These are phyloP conservation scores for Phytophthora colocasiae DNA, from an alignment of 352 stramenopile species.

Conservation along the genomic window DNA sequence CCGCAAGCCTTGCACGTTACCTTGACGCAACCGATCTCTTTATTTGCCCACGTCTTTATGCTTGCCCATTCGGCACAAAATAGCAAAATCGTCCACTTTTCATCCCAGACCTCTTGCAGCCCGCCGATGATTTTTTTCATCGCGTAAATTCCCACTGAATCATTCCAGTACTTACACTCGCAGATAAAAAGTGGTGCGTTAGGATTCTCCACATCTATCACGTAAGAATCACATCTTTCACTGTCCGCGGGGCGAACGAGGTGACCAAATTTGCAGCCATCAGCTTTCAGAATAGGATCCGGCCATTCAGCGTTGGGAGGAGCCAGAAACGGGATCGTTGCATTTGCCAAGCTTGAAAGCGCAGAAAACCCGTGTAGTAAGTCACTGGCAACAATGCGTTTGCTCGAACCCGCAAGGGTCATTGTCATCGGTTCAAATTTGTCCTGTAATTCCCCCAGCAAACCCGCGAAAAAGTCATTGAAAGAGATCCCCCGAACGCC, in stretches of 20 bases:
- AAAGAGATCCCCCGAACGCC: slow-evolving; percentile 36
- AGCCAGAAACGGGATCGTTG: slow-evolving; percentile 3
- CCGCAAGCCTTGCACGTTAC: no score
- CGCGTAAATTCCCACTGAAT: no score
- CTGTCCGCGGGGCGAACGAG: neutral
- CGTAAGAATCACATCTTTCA: slow-evolving; percentile 2
- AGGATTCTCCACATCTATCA: neutral
- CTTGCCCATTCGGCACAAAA: no score
- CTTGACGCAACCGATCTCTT: no score
- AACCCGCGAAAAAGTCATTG: slow-evolving; percentile 26
- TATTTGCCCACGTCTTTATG: no score
- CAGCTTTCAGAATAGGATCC: neutral
- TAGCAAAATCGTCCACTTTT: no score
- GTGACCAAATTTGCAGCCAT: slow-evolving; percentile 23
- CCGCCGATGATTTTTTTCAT: no score
- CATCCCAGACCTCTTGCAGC: no score
- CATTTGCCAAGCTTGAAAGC: neutral
- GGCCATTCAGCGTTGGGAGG: slow-evolving; percentile 21
- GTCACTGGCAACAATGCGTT: neutral
- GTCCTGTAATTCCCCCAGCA: slow-evolving; percentile 25
- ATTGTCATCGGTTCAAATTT: neutral
- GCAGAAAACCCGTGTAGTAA: neutral
- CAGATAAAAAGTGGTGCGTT: slow-evolving; percentile 11
- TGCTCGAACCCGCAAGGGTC: neutral
- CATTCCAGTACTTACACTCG: slow-evolving; percentile 24